These are phyloP conservation scores for Aspergillus hortae DNA, from an alignment of 2,329 filamentous ascomycete genomes.

Conservation along the genomic window DNA sequence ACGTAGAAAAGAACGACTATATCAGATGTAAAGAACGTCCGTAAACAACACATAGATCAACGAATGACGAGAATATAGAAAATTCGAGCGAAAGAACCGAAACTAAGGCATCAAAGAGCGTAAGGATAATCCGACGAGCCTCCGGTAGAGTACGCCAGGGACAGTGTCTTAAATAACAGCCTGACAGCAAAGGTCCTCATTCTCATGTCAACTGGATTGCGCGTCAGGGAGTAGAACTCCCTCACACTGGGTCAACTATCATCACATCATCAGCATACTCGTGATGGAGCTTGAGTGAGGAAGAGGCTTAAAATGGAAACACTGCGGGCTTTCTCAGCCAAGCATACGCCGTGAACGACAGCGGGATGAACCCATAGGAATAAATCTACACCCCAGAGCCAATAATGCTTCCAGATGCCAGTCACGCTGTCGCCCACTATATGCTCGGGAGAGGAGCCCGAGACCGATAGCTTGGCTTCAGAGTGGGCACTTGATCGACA, in stretches of 20 bases:
- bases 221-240: conserved; percentile 6
- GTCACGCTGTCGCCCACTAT: conserved; percentile 11
- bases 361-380: background rate
- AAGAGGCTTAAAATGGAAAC: conserved; percentile 4
- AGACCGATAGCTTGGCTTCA: conserved; percentile 13
- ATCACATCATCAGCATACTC: conserved; percentile 9
- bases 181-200: background rate
- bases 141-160: too few species aligned
- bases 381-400: conserved; percentile 1
- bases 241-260: conserved; percentile 11
- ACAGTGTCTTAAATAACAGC: conserved; percentile 1
- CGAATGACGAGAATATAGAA: conserved; percentile 1
- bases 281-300: background rate
- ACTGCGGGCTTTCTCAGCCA: conserved; percentile 4
- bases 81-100: background rate
- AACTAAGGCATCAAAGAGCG: background rate
- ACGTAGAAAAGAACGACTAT: too few species aligned
- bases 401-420: conserved; percentile 6
- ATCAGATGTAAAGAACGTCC: background rate
- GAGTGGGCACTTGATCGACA: conserved; percentile 16
- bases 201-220: conserved; percentile 7
- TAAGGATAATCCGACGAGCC: background rate
- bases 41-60: background rate
- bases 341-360: background rate
- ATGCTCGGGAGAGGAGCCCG: conserved; percentile 14